These are phyloP conservation scores for Teunomyces kruisii DNA, from an alignment of 805 yeast genomes.

Conservation along the genomic window DNA sequence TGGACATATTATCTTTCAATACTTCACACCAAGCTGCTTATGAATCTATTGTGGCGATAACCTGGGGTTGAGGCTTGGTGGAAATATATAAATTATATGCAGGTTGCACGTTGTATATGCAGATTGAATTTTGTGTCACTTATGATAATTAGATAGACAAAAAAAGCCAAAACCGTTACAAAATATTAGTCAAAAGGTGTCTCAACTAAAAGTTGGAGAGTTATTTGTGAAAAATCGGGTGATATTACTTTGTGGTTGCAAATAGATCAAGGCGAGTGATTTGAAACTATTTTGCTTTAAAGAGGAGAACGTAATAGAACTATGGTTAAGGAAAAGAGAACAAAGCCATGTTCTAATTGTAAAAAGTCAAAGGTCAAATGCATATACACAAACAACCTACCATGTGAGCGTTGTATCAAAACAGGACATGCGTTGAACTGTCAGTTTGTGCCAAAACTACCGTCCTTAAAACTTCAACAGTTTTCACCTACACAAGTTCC, in stretches of 20 bases:
- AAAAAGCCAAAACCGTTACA: background rate
- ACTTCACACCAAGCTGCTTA: background rate
- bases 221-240: no score
- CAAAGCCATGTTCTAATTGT: conserved; percentile 65
- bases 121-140: background rate
- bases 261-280: no score
- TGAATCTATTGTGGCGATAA: background rate
- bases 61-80: background rate
- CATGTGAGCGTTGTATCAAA: conserved; percentile 59
- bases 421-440: conserved; percentile 49
- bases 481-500: background rate
- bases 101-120: background rate
- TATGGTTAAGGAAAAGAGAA: conserved; percentile 39
- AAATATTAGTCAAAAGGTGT: background rate
- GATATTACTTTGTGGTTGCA: no score
- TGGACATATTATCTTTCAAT: conserved; percentile 27
- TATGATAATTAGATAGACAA: background rate
- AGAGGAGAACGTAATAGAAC: background rate
- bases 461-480: conserved; percentile 33
- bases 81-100: background rate
- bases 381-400: conserved; percentile 44
- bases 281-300: background rate
- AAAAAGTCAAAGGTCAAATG: conserved; percentile 65
- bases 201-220: no score
- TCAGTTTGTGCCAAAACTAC: conserved; percentile 55